phyloP scores from a whole-genome alignment of 345 rosid species.

The Acer campestre region DNA sequence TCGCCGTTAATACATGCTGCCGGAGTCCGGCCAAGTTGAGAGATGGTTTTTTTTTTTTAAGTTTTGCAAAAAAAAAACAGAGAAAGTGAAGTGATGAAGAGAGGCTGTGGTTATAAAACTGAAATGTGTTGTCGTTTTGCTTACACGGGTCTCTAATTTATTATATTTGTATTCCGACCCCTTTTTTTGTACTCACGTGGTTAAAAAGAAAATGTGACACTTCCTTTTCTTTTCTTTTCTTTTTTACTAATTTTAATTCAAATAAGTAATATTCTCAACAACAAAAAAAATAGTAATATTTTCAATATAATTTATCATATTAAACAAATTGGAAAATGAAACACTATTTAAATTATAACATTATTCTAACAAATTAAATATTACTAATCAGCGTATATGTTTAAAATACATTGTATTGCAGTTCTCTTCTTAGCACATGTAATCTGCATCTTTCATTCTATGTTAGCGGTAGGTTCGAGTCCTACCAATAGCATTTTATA shows the following conservation, averaged over 20 bases:
- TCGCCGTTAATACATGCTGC: conserved; percentile 34
- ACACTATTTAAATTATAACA: background rate
- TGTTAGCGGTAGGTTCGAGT: no score
- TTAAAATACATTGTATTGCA: no score
- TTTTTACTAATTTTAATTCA: background rate
- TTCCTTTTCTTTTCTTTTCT: background rate
- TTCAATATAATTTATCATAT: no score
- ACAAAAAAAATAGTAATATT: no score
- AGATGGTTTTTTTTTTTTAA: background rate
- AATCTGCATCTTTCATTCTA: no score
- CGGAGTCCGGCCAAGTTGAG: conserved; percentile 47
- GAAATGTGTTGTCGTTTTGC: conserved; percentile 9
- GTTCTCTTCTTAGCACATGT: no score
- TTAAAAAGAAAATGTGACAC: background rate
- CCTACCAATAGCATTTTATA: no score
- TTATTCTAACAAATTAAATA: background rate
- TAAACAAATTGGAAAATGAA: no score
- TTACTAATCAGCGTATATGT: background rate
- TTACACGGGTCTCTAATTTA: background rate
- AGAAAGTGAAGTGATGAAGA: conserved; percentile 9
- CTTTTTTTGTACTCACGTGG: background rate
- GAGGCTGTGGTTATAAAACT: conserved; percentile 4
- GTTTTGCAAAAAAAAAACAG: background rate
- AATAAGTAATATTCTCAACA: no score
- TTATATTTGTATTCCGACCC: background rate